These are phyloP conservation scores for Petasospora rhodanensis DNA, from an alignment of 1,139 yeast species.

Conservation along the genomic window DNA sequence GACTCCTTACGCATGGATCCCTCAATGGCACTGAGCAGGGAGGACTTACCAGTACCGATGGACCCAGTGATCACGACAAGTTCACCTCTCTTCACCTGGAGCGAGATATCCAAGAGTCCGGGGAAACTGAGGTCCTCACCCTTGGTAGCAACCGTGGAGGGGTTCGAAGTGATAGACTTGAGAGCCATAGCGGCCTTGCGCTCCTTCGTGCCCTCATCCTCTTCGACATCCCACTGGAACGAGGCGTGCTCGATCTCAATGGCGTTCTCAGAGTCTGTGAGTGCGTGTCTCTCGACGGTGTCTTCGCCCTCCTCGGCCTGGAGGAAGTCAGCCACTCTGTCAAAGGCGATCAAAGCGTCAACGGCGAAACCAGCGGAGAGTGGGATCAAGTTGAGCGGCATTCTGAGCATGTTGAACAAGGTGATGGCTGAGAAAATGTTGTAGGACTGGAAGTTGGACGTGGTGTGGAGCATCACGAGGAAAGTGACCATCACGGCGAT, in stretches of 20 bases:
- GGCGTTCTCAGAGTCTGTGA: slow-evolving; percentile 33
- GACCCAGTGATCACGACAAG: slow-evolving; percentile 38
- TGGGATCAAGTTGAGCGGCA: slow-evolving; percentile 61
- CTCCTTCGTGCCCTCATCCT: slow-evolving; percentile 8
- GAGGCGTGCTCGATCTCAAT: slow-evolving; percentile 44
- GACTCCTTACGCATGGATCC: slow-evolving; percentile 39
- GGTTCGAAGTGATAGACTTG: background rate
- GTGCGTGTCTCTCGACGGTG: slow-evolving; percentile 14
- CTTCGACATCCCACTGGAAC: slow-evolving; percentile 61
- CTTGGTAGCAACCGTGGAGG: slow-evolving; percentile 4
- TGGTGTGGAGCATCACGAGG: slow-evolving; percentile 48
- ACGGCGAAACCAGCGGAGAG: slow-evolving; percentile 42
- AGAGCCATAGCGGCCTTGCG: slow-evolving; percentile 1
- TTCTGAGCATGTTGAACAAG: slow-evolving; percentile 57
- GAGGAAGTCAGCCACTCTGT: slow-evolving; percentile 47
- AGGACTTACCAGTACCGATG: slow-evolving; percentile 41
- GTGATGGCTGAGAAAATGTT: slow-evolving; percentile 67
- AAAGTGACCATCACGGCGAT: slow-evolving; percentile 64
- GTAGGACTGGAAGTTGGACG: slow-evolving; percentile 44
- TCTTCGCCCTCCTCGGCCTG: slow-evolving; percentile 32
- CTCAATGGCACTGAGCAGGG: slow-evolving; percentile 38
- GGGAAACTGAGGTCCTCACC: slow-evolving; percentile 23
- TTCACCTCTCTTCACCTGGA: slow-evolving; percentile 32
- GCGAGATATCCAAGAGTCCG: slow-evolving; percentile 28
- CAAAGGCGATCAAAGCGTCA: slow-evolving; percentile 55